These are phyloP conservation scores for Suhomyces kunorum DNA, from an alignment of 1,139 yeast genomes.

Conservation along the genomic window DNA sequence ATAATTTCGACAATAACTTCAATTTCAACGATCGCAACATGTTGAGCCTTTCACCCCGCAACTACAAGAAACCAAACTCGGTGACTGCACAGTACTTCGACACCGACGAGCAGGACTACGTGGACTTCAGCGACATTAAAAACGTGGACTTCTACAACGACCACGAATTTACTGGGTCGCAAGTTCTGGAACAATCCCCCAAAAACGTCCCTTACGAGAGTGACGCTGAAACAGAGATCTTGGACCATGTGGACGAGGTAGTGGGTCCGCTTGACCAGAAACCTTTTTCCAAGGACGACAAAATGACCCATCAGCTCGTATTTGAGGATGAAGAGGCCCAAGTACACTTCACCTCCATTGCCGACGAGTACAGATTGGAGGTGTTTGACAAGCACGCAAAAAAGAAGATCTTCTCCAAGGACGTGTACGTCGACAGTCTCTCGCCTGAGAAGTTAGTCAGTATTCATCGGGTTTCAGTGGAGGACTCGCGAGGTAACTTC, in stretches of 20 bases:
- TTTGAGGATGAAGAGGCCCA: constrained; percentile 7
- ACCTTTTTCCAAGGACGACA: constrained; percentile 4
- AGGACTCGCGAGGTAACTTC: constrained; percentile 9
- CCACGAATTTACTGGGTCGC: constrained; percentile 10
- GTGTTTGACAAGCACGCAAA: constrained; percentile 7
- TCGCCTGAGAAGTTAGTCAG: constrained; percentile 3
- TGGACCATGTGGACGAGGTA: constrained; percentile 14
- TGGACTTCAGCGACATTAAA: constrained; percentile 13
- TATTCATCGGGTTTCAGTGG: constrained; percentile 3
- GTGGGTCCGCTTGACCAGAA: constrained; percentile 9
- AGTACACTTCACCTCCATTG: constrained; percentile 6
- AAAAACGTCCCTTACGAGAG: constrained; percentile 14
- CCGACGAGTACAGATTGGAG: constrained; percentile 9
- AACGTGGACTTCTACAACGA: constrained; percentile 9
- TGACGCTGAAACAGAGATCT: constrained; percentile 21
- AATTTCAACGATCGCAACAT: constrained; percentile 14
- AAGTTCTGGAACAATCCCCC: constrained; percentile 2
- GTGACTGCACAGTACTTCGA: constrained; percentile 17
- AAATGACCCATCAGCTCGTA: constrained; percentile 2
- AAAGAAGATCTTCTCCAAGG: constrained; percentile 6
- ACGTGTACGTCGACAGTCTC: constrained; percentile 5
- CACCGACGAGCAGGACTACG: constrained; percentile 7
- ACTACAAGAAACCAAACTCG: constrained; percentile 8
- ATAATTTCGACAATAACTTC: constrained; percentile 14
- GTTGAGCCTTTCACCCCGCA: constrained; percentile 14